These are phyloP conservation scores for Mycena kentingensis DNA, from an alignment of 768 basidiomycete genomes.

Conservation along the genomic window DNA sequence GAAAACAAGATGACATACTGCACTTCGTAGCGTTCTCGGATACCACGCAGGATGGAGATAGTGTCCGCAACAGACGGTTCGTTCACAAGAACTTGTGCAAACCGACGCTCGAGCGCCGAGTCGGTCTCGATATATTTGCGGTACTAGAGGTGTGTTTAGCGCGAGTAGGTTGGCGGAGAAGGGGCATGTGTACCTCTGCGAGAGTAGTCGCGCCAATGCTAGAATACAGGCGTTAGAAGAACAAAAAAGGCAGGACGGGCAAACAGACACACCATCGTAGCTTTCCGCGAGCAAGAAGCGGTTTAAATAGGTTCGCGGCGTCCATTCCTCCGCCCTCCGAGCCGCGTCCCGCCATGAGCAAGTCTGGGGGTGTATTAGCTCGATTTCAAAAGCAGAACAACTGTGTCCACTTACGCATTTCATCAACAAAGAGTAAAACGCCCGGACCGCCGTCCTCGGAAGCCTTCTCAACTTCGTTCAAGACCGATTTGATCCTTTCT, in stretches of 20 bases:
- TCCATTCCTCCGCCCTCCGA: conserved; percentile 90
- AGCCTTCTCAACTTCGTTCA: conserved; percentile 92
- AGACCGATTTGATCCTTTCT: conserved; percentile 89
- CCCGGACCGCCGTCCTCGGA: conserved; percentile 71
- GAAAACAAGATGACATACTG: conserved; percentile 34
- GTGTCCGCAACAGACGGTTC: conserved; percentile 89
- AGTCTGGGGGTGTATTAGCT: conserved; percentile 40
- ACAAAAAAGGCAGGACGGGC: not conserved
- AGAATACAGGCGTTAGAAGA: conserved; percentile 26
- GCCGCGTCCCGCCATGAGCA: conserved; percentile 90
- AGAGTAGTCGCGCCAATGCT: conserved; percentile 90
- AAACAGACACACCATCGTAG: conserved; percentile 38
- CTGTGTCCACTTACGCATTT: conserved; percentile 60
- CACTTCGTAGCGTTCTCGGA: conserved; percentile 92
- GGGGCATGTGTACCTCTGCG: too few species aligned
- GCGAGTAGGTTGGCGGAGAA: too few species aligned
- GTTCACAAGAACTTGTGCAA: conserved; percentile 91
- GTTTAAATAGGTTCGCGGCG: conserved; percentile 90
- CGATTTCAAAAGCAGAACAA: not conserved
- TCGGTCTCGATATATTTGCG: conserved; percentile 93
- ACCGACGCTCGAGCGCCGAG: conserved; percentile 86
- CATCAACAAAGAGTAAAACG: conserved; percentile 94
- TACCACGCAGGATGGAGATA: conserved; percentile 91
- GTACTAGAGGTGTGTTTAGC: too few species aligned
- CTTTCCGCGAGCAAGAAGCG: conserved; percentile 85